Evolutionary conservation across 2,329 filamentous ascomycete genomes (phyloP).

Genomic region (Blastomyces percursus): DNA sequence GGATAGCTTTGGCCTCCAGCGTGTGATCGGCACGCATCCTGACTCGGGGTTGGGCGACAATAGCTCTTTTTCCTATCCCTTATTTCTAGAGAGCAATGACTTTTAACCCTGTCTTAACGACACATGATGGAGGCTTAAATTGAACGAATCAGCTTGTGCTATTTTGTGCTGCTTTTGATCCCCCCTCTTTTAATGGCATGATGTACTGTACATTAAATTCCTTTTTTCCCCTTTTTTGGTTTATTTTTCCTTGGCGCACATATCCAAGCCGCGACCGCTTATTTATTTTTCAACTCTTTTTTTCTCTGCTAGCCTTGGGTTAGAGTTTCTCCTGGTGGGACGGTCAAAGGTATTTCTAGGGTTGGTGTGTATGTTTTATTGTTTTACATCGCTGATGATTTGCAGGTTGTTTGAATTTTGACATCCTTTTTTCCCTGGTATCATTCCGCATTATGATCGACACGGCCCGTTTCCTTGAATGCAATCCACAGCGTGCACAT

Average conservation of each 20-base stretch:
- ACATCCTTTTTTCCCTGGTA: neutral
- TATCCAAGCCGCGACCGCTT: neutral
- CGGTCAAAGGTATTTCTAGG: neutral
- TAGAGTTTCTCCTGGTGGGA: neutral
- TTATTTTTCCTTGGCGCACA: neutral
- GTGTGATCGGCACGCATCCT: slow-evolving; percentile 24
- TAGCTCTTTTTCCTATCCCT: slow-evolving; percentile 6
- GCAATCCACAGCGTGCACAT: neutral
- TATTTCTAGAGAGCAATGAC: slow-evolving; percentile 9
- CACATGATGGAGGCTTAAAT: slow-evolving; percentile 7
- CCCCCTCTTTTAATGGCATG: neutral
- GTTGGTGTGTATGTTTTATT: neutral
- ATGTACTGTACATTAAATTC: neutral
- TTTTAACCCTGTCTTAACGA: slow-evolving; percentile 11
- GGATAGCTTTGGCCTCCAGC: slow-evolving; percentile 16
- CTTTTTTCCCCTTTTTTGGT: neutral
- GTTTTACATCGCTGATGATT: neutral
- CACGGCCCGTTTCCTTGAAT: slow-evolving; percentile 1
- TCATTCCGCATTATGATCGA: neutral
- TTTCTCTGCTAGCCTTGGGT: neutral
- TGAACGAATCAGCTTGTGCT: slow-evolving; percentile 8
- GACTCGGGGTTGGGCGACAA: slow-evolving; percentile 16
- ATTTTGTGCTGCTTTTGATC: neutral
- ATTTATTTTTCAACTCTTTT: neutral
- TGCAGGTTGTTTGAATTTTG: neutral